These are phyloP conservation scores for Aspergillus luchuensis DNA, from an alignment of 2,329 filamentous ascomycete genomes.

Conservation along the genomic window DNA sequence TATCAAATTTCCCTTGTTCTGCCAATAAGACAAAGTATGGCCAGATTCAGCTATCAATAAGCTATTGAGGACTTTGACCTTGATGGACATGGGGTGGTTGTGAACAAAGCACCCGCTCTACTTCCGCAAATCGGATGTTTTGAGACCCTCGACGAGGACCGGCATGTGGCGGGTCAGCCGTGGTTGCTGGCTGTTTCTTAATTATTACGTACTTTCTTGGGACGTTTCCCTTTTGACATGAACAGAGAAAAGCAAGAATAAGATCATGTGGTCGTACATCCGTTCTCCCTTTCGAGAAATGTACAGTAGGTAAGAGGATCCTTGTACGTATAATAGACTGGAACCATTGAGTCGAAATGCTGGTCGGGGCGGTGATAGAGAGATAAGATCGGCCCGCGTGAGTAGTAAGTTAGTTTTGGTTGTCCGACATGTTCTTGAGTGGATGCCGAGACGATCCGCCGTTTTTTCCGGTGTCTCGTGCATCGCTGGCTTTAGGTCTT, in stretches of 20 bases:
- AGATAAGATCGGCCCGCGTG: conserved; percentile 28
- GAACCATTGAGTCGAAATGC: not conserved
- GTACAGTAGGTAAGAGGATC: not conserved
- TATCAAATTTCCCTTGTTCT: not conserved
- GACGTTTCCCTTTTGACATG: not conserved
- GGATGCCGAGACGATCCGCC: conserved; percentile 40
- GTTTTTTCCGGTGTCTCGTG: conserved; percentile 35
- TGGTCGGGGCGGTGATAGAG: not conserved
- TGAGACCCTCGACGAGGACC: not conserved
- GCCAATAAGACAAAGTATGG: not conserved
- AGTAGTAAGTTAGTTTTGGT: not conserved
- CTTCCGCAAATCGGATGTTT: not conserved
- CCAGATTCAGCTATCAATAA: not conserved
- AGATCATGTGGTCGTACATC: no score
- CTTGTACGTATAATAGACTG: not conserved
- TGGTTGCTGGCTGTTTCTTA: not conserved
- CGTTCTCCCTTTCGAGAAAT: no score
- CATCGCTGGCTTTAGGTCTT: conserved; percentile 8
- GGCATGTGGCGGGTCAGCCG: not conserved
- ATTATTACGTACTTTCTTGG: no score
- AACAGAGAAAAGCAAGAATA: not conserved
- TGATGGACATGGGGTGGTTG: not conserved
- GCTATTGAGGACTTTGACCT: not conserved
- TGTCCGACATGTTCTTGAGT: not conserved
- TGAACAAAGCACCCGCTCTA: not conserved